phyloP scores from a whole-genome alignment of 441 rosid genomes.

The Macaranga tanarius region DNA sequence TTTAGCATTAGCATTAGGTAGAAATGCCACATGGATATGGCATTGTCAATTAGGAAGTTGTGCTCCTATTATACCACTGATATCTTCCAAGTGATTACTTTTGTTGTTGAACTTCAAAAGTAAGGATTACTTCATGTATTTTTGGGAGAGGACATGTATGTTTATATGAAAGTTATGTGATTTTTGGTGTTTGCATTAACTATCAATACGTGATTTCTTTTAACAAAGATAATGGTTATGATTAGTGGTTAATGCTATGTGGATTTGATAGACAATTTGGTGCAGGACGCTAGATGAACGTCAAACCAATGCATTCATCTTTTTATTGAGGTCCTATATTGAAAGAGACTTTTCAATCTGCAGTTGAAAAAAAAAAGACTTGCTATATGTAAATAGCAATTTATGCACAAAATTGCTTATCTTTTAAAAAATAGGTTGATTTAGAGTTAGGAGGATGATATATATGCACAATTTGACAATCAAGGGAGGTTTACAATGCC shows the following conservation, averaged over 20 bases:
- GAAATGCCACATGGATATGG: neutral
- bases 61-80: neutral
- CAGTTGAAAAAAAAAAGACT: neutral
- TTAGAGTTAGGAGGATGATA: neutral
- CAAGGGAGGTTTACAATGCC: neutral
- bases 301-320: neutral
- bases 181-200: neutral
- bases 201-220: neutral
- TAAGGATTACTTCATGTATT: neutral
- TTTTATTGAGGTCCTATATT: neutral
- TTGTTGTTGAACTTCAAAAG: neutral
- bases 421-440: neutral
- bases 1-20: neutral
- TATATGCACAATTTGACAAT: neutral
- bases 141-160: neutral
- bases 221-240: neutral
- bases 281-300: neutral
- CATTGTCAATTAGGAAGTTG: neutral
- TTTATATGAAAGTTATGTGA: neutral
- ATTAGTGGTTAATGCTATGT: neutral
- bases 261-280: neutral
- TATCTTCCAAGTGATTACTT: neutral
- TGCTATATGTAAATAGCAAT: neutral
- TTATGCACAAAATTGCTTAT: neutral
- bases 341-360: neutral